A percentile compares a stretch with the other conserved stretches of the same genome.
These are phyloP conservation scores for Streptanthus diversifolius DNA, from an alignment of 345 rosid species.

Conservation along the genomic window DNA sequence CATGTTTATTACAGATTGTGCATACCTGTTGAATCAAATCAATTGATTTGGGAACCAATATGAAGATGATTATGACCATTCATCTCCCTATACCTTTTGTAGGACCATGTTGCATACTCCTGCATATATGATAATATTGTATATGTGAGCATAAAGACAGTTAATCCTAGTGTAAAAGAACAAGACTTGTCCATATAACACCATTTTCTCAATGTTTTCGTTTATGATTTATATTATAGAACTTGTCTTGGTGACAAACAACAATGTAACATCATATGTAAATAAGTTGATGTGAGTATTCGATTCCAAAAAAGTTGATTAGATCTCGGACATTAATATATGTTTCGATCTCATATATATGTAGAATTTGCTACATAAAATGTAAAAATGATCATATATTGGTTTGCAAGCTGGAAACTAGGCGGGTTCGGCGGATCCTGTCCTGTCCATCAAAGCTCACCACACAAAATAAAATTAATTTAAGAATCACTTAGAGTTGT, in stretches of 20 bases:
- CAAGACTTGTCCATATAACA: neutral
- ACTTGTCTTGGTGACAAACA: constrained; percentile 16
- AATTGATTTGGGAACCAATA: constrained; percentile 27
- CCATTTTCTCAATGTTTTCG: constrained; percentile 1
- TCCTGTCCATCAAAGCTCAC: constrained; percentile 48
- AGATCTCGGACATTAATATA: neutral
- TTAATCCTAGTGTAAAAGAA: constrained; percentile 1
- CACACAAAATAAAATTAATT: constrained; percentile 25
- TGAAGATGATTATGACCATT: constrained; percentile 32
- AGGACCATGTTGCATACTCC: constrained; percentile 26
- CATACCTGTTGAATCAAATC: constrained; percentile 34
- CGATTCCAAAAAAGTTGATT: neutral
- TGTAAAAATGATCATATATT: constrained; percentile 12
- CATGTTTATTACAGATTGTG: constrained; percentile 31
- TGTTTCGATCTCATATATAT: neutral
- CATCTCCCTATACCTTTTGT: constrained; percentile 24
- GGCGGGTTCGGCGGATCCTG: constrained; percentile 81
- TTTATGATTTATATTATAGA: constrained; percentile 12
- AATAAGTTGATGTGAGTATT: too few relatives aligned
- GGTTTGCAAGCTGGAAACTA: constrained; percentile 52
- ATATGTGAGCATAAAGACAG: neutral
- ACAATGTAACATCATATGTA: constrained; percentile 19
- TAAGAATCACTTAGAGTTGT: constrained; percentile 35
- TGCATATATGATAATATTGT: constrained; percentile 4
- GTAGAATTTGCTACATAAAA: neutral